Evolutionary conservation across 139 green algal species (phyloP).

Genomic region (Auxenochlorella protothecoides): DNA sequence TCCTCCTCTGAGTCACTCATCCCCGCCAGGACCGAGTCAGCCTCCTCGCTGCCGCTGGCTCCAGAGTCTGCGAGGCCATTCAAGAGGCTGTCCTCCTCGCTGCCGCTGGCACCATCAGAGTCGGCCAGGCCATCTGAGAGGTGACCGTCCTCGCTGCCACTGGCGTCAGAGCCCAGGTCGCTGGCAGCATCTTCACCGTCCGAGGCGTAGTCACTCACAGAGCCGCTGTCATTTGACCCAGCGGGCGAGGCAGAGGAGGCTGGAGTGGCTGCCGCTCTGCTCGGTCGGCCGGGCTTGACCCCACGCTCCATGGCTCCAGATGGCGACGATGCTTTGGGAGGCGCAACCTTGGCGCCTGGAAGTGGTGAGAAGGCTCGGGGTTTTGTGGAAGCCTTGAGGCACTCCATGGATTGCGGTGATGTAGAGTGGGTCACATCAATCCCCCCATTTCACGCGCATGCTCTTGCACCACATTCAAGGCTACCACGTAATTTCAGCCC

Average conservation of each 20-base stretch:
- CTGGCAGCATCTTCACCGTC: slow-evolving; percentile 1
- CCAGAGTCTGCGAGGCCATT: not conserved
- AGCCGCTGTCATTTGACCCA: not conserved
- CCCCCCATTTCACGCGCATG: not conserved
- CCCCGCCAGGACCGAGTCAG: not conserved
- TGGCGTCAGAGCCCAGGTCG: not conserved
- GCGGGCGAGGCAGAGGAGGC: too few relatives aligned
- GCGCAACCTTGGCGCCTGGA: too few relatives aligned
- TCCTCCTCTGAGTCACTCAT: not conserved
- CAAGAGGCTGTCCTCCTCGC: slow-evolving; percentile 2
- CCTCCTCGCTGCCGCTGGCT: not conserved
- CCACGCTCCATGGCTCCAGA: too few relatives aligned
- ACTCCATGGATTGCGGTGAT: not conserved
- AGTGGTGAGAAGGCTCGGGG: too few relatives aligned
- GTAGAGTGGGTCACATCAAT: not conserved
- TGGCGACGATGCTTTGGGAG: too few relatives aligned
- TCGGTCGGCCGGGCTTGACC: too few relatives aligned
- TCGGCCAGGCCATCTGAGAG: too few relatives aligned
- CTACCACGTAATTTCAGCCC: not conserved
- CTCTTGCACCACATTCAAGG: not conserved
- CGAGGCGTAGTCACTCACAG: not conserved
- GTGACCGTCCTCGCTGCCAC: not conserved
- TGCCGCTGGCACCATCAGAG: not conserved
- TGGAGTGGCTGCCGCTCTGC: too few relatives aligned
- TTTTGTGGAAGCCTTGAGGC: too few relatives aligned